Evolutionary conservation across 352 stramenopile species (phyloP), one percentile per base, ranked within the genome.

Genomic region (Phytophthora tubulina): DNA sequence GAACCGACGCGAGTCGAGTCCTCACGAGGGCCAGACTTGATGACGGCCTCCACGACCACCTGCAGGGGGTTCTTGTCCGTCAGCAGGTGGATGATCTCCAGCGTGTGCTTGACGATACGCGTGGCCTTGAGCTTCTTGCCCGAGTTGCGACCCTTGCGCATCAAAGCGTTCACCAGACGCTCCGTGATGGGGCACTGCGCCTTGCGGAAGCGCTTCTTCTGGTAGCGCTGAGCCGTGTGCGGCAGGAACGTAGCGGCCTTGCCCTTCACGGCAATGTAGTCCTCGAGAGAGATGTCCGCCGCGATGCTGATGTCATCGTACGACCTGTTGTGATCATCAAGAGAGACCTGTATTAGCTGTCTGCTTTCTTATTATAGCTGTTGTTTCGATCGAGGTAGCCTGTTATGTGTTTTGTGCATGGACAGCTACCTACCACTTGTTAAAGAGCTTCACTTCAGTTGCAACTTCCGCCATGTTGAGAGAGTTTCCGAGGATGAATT

Each of bases 121-220:
- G 96, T 92, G 53, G 98, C 98, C 93, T 99, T 99, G 63, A 99
- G 85, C 93, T 99, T 99, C 95, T 99, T 99, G 81, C 98, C 98
- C 51, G 78, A 97, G 96, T 99, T 99, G 69, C 98, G 94, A 54
- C 98, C 98, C 86, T 99, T 98, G 81, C 96, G 93, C 98, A 99
- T 99, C 14, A 99, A 84, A 59, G 93, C 96, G 81, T 98, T 99
- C 59, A 93, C 88, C 63, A 99, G 90, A 70, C 98, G 96, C 86
- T 99, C 98, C 61, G 99, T 97, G 73, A 99, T 99, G 57, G 98
- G 98, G 92, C 98, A 99, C 81, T 98, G 96, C 60, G 98, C 98
- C 95, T 99, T 99, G 79, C 97, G 97, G 90, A 99, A 99, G 66
- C 97, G 92, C 91, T 99, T 99, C 90, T 99, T 99, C 93, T 99